phyloP scores from a whole-genome alignment of 169 alveolate species.

The Eimeria acervulina region DNA sequence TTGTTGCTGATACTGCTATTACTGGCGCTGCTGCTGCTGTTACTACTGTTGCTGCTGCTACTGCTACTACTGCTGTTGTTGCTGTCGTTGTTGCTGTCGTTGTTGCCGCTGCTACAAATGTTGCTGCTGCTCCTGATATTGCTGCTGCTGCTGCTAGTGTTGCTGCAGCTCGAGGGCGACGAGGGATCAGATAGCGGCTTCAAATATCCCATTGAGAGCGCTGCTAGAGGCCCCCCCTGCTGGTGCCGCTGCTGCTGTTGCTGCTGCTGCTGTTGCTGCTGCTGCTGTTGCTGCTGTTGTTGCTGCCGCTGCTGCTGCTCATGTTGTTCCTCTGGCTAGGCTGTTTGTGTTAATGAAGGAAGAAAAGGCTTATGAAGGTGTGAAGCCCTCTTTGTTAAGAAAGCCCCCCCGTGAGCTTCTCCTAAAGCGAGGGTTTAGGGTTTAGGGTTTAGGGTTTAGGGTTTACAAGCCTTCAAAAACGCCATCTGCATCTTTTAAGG shows the following conservation, averaged over 20 bases:
- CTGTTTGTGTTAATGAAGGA: background rate
- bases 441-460: conserved; percentile 31
- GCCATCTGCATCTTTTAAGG: background rate
- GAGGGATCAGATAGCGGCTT: no score
- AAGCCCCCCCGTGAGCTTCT: background rate
- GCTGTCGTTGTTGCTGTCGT: no score
- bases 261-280: conserved; percentile 25
- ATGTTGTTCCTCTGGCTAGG: background rate
- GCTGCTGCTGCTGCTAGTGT: no score
- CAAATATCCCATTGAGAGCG: background rate
- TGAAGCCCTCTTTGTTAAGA: background rate
- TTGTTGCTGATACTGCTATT: background rate
- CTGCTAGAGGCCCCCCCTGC: background rate
- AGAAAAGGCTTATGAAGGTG: no score
- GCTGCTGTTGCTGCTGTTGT: conserved; percentile 46
- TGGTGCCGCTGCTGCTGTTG: conserved; percentile 40
- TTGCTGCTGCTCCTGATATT: no score
- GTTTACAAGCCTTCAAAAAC: background rate
- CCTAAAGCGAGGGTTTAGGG: background rate
- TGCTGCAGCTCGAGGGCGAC: no score
- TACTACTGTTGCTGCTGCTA: no score
- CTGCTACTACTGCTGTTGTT: no score
- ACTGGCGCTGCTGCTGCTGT: background rate
- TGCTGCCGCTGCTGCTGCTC: background rate
- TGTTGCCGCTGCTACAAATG: no score